A percentile compares a stretch with the other conserved stretches of the same genome.
phyloP scores from a whole-genome alignment of 768 basidiomycete species.

The Boletellus sp. region DNA sequence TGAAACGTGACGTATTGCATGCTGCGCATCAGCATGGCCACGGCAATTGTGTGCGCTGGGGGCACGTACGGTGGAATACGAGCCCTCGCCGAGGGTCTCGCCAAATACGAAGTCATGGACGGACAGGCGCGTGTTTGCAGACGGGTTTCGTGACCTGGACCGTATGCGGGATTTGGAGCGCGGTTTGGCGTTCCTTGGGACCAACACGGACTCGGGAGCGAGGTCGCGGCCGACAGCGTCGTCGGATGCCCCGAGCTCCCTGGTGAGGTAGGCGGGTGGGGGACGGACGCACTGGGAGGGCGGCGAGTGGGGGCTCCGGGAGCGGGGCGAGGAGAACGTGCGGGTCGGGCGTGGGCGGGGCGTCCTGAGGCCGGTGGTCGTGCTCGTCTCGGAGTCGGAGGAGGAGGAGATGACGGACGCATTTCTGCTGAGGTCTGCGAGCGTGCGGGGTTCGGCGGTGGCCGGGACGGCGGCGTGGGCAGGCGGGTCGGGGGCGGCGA shows the following conservation, averaged over 20 bases:
- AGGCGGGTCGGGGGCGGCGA: background rate
- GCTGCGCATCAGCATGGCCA: constrained; percentile 9
- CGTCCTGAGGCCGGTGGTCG: constrained; percentile 37
- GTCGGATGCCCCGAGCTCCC: constrained; percentile 46
- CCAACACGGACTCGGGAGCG: constrained; percentile 7
- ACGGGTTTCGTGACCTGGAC: constrained; percentile 43
- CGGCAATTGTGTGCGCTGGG: background rate
- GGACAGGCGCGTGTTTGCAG: constrained; percentile 42
- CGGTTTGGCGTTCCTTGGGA: constrained; percentile 19
- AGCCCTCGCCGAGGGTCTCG: constrained; percentile 73
- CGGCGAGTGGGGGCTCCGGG: constrained; percentile 47
- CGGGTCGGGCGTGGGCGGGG: constrained; percentile 54
- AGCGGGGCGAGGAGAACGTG: constrained; percentile 62
- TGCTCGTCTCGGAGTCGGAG: constrained; percentile 51
- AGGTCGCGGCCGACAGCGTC: constrained; percentile 17
- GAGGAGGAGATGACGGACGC: constrained; percentile 71
- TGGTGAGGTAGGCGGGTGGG: constrained; percentile 57
- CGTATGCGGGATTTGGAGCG: constrained; percentile 40
- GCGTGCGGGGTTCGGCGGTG: constrained; percentile 29
- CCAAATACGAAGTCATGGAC: constrained; percentile 72
- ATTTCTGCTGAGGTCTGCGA: constrained; percentile 71
- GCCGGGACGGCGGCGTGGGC: constrained; percentile 9
- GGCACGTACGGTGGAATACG: constrained; percentile 70
- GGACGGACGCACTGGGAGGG: constrained; percentile 31
- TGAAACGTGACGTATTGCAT: constrained; percentile 7